Evolutionary conservation across 352 stramenopile species (phyloP).

Genomic region (Phytophthora cryptogea): DNA sequence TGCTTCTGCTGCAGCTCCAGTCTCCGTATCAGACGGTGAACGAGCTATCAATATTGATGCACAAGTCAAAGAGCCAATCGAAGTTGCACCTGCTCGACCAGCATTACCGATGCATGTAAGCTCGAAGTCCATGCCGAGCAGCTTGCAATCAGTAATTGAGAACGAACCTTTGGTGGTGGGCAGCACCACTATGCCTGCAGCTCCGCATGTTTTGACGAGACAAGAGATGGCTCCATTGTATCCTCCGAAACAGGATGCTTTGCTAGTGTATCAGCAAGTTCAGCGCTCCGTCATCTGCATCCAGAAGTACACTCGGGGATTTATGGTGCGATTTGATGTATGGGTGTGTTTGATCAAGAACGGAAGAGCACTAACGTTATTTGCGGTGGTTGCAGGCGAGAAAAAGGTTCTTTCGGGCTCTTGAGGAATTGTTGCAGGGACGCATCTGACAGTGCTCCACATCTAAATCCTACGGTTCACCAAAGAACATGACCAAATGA

Average conservation of each 20-base stretch:
- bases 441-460: constrained; percentile 1
- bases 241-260: constrained; percentile 16
- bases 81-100: constrained; percentile 7
- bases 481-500: no score
- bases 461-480: no score
- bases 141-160: constrained; percentile 6
- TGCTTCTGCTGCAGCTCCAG: constrained; percentile 12
- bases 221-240: neutral
- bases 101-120: neutral
- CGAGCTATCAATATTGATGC: neutral
- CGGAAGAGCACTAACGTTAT: neutral
- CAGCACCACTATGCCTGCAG: neutral
- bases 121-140: neutral
- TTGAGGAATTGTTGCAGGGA: constrained; percentile 27
- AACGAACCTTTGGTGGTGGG: constrained; percentile 4
- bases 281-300: constrained; percentile 32
- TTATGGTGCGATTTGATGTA: constrained; percentile 21
- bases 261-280: constrained; percentile 31
- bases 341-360: neutral
- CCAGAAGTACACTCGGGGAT: constrained; percentile 33
- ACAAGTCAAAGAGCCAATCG: neutral
- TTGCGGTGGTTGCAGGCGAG: constrained; percentile 9
- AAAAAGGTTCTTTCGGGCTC: constrained; percentile 24
- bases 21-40: neutral
- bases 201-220: neutral